Base-by-base conservation (phyloP, 192 early-diverging fungal genomes). In the Podila epigama region DNA sequence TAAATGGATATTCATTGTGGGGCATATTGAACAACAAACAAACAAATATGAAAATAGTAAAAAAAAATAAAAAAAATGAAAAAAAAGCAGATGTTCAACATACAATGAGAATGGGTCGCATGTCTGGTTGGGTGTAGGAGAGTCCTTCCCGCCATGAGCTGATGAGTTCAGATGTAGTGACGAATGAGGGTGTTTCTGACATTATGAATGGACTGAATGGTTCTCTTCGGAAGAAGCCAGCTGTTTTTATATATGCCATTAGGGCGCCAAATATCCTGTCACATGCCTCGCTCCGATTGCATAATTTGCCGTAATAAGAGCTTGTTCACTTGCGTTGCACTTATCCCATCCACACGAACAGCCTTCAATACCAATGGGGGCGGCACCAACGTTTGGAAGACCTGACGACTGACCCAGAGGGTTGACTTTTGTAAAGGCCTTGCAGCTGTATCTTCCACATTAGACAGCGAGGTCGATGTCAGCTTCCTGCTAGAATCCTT, bases 31-130 rank as follows among this genome's bases (percentile, higher is more conserved):
- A n/a, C n/a, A n/a, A n/a, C n/a, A n/a, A n/a, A n/a, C n/a, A n/a
- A n/a, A n/a, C n/a, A n/a, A n/a, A n/a, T n/a, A n/a, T n/a, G n/a
- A n/a, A n/a, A n/a, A n/a, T n/a, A n/a, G n/a, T n/a, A n/a, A n/a
- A n/a, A n/a, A n/a, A n/a, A n/a, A n/a, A n/a, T n/a, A n/a, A n/a
- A n/a, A n/a, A n/a, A n/a, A 41, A 41, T 41, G 9, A 41, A 51
- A 6, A 13, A n/a, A n/a, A 6, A n/a, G 25, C 48, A 20, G 25
- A 6, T 5, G 15, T 13, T 51, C 22, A 51, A 9, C 22, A 29
- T 70, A 71, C 69, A 33, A 71, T 71, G 27, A 71, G 69, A 51
- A 71, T 64, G 10, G 61, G 69, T 9, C 69, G 33, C 27, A 71
- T 34, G 22, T 71, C 69, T 34, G 54, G 34, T 5, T 60, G 69